phyloP scores from a whole-genome alignment of 805 yeast species.

The Saccharomycopsis amapae region DNA sequence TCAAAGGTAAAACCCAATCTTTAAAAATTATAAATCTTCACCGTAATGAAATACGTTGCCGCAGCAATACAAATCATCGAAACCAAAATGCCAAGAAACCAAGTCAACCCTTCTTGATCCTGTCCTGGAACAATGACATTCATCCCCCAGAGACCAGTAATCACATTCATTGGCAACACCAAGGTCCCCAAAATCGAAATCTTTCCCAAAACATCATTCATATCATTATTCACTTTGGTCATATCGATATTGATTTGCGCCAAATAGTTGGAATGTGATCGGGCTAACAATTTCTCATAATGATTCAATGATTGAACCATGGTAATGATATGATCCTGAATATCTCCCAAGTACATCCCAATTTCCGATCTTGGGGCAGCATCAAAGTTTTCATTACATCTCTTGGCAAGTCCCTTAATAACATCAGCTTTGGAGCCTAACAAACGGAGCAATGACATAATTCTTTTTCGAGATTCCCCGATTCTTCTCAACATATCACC shows the following conservation, averaged over 20 bases:
- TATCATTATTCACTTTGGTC: constrained; percentile 95
- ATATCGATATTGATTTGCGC: constrained; percentile 97
- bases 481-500: constrained; percentile 93
- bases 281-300: constrained; percentile 85
- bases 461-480: constrained; percentile 91
- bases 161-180: constrained; percentile 88
- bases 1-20: background rate
- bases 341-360: constrained; percentile 92
- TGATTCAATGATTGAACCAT: constrained; percentile 95
- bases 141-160: constrained; percentile 99
- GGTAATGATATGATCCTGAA: constrained; percentile 94
- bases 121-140: constrained; percentile 96
- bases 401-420: constrained; percentile 88
- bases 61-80: constrained; percentile 43
- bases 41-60: constrained; percentile 31
- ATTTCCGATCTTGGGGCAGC: constrained; percentile 78
- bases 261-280: constrained; percentile 92
- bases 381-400: constrained; percentile 82
- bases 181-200: constrained; percentile 92
- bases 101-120: constrained; percentile 45
- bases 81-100: constrained; percentile 54
- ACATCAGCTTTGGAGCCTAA: constrained; percentile 94
- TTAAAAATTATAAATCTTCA: constrained; percentile 19
- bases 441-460: constrained; percentile 80
- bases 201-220: constrained; percentile 92